These are phyloP conservation scores for Amaranthus cruentus DNA, from an alignment of 148 eudicot genomes.

Conservation along the genomic window DNA sequence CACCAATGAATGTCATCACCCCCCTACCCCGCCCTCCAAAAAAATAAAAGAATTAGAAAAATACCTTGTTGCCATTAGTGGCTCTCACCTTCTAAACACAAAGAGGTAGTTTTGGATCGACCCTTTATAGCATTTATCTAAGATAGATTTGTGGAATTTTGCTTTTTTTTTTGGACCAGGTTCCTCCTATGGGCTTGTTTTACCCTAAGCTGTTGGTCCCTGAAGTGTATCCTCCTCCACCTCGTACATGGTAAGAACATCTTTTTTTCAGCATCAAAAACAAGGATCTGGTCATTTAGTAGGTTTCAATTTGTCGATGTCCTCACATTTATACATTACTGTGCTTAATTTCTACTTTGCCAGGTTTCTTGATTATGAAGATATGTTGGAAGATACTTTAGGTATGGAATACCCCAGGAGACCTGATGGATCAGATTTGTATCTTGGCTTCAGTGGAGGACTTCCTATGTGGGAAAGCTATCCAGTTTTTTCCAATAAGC, in stretches of 20 bases:
- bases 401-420: constrained; percentile 69
- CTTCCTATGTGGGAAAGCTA: constrained; percentile 85
- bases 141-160: constrained; percentile 2
- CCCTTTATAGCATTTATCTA: not conserved
- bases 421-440: constrained; percentile 59
- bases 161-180: constrained; percentile 42
- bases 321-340: constrained; percentile 7
- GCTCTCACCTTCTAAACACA: no score
- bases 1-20: no score
- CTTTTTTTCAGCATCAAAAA: constrained; percentile 15
- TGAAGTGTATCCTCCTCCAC: constrained; percentile 95
- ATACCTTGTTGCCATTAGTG: no score
- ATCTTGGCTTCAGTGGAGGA: constrained; percentile 53
- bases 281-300: constrained; percentile 6
- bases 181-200: constrained; percentile 98
- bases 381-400: constrained; percentile 93
- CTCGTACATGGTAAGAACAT: constrained; percentile 70
- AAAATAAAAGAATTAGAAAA: no score
- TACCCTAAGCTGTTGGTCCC: constrained; percentile 93
- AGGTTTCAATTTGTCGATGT: not conserved
- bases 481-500: constrained; percentile 53
- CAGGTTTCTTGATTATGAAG: constrained; percentile 90
- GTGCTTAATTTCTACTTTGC: constrained; percentile 2
- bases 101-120: no score
- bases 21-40: no score